Percentiles rank a stretch among this genome's conserved stretches.
Conservation (phyloP, 108 stramenopile species). For the Stephanodiscus minutulus region DNA sequence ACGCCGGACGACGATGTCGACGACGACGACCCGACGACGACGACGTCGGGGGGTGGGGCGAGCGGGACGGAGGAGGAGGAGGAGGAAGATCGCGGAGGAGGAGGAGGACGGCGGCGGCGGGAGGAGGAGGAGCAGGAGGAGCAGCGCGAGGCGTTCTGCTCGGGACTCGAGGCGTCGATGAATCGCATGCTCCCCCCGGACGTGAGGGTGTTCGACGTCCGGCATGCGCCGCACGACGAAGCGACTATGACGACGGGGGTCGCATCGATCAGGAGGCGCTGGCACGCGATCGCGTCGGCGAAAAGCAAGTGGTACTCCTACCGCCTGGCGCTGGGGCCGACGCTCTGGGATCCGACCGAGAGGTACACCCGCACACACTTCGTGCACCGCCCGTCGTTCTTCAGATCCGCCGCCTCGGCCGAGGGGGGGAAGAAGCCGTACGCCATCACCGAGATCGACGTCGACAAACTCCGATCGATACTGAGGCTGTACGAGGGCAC, state of each 20-base stretch:
- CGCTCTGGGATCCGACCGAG: slow-evolving; percentile 65
- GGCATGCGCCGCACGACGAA: slow-evolving; percentile 30
- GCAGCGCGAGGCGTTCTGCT: slow-evolving; percentile 28
- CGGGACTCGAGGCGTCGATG: slow-evolving; percentile 53
- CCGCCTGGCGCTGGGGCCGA: slow-evolving; percentile 57
- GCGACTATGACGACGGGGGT: slow-evolving; percentile 4
- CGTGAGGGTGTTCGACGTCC: slow-evolving; percentile 63
- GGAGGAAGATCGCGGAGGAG: no score
- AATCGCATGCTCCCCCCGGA: slow-evolving; percentile 70
- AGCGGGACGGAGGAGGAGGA: neutral
- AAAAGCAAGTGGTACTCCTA: slow-evolving; percentile 78
- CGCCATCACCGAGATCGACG: slow-evolving; percentile 37
- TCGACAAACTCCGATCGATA: slow-evolving; percentile 41
- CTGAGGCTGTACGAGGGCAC: slow-evolving; percentile 67
- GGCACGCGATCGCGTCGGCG: slow-evolving; percentile 71
- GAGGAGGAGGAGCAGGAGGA: slow-evolving; percentile 9
- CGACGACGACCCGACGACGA: neutral
- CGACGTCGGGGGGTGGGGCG: neutral
- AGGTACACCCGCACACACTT: slow-evolving; percentile 70
- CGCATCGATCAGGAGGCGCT: slow-evolving; percentile 32
- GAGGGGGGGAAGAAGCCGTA: no score
- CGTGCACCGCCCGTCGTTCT: slow-evolving; percentile 34
- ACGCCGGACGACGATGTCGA: neutral
- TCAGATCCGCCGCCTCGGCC: slow-evolving; percentile 3
- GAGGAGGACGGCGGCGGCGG: neutral